These are phyloP conservation scores for Plasmodium inui DNA, from an alignment of 169 alveolate species.

Conservation along the genomic window DNA sequence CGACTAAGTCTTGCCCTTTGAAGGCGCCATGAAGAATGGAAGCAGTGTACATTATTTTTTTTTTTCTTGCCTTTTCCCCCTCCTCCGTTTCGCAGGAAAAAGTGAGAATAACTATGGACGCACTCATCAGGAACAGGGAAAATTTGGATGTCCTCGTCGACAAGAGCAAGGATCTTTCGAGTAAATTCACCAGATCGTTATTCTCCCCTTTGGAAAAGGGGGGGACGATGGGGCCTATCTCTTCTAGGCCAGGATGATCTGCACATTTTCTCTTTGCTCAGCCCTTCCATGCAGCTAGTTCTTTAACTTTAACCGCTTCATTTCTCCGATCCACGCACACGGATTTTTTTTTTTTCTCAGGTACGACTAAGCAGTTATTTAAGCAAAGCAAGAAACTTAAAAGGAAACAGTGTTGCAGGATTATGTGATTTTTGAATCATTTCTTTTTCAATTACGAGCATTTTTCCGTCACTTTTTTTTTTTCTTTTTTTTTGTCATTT, in stretches of 20 bases:
- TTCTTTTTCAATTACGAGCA: neutral
- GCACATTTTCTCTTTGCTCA: neutral
- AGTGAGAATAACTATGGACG: constrained; percentile 70
- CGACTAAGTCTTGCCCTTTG: neutral
- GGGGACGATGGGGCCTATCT: neutral
- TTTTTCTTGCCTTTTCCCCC: neutral
- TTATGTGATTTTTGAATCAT: constrained; percentile 38
- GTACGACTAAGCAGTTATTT: constrained; percentile 68
- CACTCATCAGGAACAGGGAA: constrained; percentile 73
- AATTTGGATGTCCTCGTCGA: constrained; percentile 75
- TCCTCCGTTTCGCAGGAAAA: constrained; percentile 44
- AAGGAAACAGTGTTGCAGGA: constrained; percentile 59
- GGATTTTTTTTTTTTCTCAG: constrained; percentile 14
- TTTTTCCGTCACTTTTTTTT: neutral
- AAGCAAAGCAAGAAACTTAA: constrained; percentile 75
- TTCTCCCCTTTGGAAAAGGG: neutral
- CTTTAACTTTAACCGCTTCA: neutral
- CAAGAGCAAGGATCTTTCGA: constrained; percentile 75
- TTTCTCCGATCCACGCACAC: neutral
- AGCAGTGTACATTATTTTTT: neutral
- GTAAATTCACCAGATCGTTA: constrained; percentile 21
- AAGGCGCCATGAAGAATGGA: neutral
- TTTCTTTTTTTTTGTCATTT: constrained; percentile 2
- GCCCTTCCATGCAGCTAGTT: neutral
- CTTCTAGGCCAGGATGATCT: neutral